phyloP scores from a whole-genome alignment of 768 basidiomycete genomes.

The Lactifluus pinguis region DNA sequence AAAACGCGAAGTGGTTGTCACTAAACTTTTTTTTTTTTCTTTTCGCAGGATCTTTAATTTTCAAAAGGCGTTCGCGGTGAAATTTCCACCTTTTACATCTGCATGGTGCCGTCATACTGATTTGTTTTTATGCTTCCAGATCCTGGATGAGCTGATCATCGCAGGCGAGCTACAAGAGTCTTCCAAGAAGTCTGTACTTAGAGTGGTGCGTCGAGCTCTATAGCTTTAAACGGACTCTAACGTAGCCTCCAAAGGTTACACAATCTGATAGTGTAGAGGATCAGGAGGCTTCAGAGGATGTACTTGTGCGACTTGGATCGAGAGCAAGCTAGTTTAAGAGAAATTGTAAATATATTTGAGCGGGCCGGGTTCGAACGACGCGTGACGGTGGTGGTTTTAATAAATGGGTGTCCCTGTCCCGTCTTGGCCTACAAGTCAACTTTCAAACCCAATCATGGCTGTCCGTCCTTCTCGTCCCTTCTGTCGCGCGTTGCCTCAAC shows the following conservation, averaged over 20 bases:
- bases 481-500: not conserved
- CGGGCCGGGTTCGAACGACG: slow-evolving; percentile 4
- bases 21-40: not conserved
- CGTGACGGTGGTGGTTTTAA: not conserved
- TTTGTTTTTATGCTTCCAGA: slow-evolving; percentile 30
- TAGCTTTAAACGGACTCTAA: not conserved
- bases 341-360: too few species aligned
- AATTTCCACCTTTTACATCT: not conserved
- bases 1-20: not conserved
- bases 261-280: slow-evolving; percentile 80
- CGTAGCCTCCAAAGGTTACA: slow-evolving; percentile 48
- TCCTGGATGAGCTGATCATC: slow-evolving; percentile 89
- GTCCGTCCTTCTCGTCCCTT: slow-evolving; percentile 13
- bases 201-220: slow-evolving; percentile 35
- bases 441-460: slow-evolving; percentile 15
- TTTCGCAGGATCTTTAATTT: slow-evolving; percentile 86
- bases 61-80: slow-evolving; percentile 86
- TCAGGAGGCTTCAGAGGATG: slow-evolving; percentile 77
- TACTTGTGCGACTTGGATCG: slow-evolving; percentile 67
- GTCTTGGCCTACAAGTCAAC: not conserved
- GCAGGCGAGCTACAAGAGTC: slow-evolving; percentile 93
- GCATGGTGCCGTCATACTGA: not conserved
- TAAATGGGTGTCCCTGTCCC: not conserved
- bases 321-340: slow-evolving; percentile 36
- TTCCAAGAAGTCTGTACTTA: slow-evolving; percentile 62